Percentiles rank a stretch among this genome's conserved stretches.
These are phyloP conservation scores for Thymus quinquecostatus DNA, from an alignment of 257 asterid species.

Conservation along the genomic window DNA sequence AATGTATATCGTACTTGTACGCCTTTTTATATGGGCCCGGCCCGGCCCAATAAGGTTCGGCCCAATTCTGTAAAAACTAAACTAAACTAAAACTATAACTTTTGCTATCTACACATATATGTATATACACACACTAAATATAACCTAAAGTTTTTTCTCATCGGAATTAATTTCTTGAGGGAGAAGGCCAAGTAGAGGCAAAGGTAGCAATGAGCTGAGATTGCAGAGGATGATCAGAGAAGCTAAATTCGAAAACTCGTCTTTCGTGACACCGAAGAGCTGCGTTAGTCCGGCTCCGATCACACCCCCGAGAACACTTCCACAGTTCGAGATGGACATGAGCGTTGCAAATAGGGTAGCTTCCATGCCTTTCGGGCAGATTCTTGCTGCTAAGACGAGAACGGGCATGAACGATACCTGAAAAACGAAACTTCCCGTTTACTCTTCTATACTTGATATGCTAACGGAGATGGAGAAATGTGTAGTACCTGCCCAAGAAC, in stretches of 20 bases:
- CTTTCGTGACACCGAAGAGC: conserved; percentile 77
- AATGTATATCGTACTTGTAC: too few species aligned
- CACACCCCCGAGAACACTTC: conserved; percentile 78
- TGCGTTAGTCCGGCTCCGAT: conserved; percentile 87
- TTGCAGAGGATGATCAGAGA: conserved; percentile 71
- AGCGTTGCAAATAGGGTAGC: conserved; percentile 92
- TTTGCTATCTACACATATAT: conserved; percentile 36
- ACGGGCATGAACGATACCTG: conserved; percentile 96
- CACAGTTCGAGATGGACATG: conserved; percentile 85
- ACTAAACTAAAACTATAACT: background rate
- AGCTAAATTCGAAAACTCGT: conserved; percentile 65
- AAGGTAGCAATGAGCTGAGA: conserved; percentile 80
- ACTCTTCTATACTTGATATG: background rate
- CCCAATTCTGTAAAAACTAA: background rate
- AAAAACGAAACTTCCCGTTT: background rate
- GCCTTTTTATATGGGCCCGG: too few species aligned
- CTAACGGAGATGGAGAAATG: conserved; percentile 5
- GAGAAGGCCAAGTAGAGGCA: conserved; percentile 84
- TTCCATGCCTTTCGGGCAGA: conserved; percentile 90
- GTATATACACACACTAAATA: background rate
- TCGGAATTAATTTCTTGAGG: conserved; percentile 51
- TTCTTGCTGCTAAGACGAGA: conserved; percentile 80
- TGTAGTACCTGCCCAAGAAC: conserved; percentile 78
- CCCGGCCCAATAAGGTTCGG: too few species aligned
- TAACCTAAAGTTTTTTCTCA: conserved; percentile 19